Evolutionary conservation across 305 asterid species (phyloP).

Genomic region (Fraxinus velutina): DNA sequence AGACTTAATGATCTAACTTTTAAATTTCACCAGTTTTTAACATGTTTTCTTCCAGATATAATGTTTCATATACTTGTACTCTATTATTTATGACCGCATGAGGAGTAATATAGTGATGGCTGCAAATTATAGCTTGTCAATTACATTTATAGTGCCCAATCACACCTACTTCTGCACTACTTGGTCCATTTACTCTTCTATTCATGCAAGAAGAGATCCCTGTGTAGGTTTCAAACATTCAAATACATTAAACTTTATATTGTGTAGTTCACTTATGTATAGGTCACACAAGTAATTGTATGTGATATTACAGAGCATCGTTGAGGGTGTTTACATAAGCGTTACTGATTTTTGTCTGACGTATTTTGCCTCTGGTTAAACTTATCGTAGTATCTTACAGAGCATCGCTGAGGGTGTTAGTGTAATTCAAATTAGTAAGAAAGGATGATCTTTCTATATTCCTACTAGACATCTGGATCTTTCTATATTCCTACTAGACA

Average conservation of each 20-base stretch:
- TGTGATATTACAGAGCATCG: neutral
- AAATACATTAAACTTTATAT: neutral
- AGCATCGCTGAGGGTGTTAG: neutral
- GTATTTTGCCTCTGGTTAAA: neutral
- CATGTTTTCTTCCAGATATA: neutral
- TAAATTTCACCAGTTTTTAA: neutral
- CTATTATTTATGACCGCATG: neutral
- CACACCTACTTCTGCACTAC: neutral
- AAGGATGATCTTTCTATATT: neutral
- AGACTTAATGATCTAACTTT: constrained; percentile 5
- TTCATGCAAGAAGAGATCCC: neutral
- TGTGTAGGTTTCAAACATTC: neutral
- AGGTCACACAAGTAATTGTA: neutral
- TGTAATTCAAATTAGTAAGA: neutral
- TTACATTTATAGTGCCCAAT: neutral
- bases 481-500: neutral
- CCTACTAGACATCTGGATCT: neutral
- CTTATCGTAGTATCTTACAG: neutral
- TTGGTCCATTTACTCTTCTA: neutral
- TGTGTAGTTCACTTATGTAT: neutral
- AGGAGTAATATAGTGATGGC: neutral
- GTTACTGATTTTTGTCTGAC: neutral
- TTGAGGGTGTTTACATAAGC: neutral
- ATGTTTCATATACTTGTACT: neutral
- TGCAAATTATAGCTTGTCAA: neutral